Conservation (phyloP, 2,329 filamentous ascomycete species). For the Trichoderma lentiforme region DNA sequence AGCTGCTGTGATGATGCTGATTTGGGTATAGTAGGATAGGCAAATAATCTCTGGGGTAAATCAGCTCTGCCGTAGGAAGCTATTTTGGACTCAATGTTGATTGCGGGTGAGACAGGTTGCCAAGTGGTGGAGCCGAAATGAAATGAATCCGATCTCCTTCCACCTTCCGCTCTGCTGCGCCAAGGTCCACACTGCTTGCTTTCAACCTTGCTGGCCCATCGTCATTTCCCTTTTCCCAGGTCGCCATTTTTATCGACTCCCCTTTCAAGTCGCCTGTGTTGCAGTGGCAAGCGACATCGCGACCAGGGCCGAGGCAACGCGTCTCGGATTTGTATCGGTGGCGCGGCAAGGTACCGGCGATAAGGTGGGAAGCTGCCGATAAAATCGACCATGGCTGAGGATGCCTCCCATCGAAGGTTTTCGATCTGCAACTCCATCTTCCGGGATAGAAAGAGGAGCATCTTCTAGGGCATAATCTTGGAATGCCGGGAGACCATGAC, state of each 20-base stretch:
- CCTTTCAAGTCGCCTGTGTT: not conserved
- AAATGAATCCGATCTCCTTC: conserved; percentile 13
- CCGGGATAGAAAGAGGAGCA: not conserved
- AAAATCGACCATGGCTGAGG: not conserved
- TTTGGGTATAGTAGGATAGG: conserved; percentile 9
- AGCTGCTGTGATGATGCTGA: conserved; percentile 9
- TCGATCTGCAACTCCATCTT: not conserved
- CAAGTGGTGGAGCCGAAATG: conserved; percentile 8
- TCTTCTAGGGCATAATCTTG: not conserved
- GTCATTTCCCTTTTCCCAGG: not conserved
- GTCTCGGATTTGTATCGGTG: not conserved
- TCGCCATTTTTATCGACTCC: not conserved
- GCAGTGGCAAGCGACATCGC: not conserved
- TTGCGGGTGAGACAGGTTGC: not conserved
- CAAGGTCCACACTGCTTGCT: conserved; percentile 8
- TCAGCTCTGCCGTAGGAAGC: not conserved
- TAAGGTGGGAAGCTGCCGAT: not conserved
- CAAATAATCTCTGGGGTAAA: conserved; percentile 12
- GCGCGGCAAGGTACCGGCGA: not conserved
- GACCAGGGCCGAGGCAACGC: not conserved
- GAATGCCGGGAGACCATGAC: not conserved
- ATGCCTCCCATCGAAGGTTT: not conserved
- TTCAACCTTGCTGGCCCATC: conserved; percentile 2
- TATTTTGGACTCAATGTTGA: conserved; percentile 4
- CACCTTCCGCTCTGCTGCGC: conserved; percentile 12